Percentiles rank a stretch among this genome's conserved stretches.
Conservation (phyloP, 225 moss, liverwort and hornwort species). For the Rhytidiadelphus loreus region DNA sequence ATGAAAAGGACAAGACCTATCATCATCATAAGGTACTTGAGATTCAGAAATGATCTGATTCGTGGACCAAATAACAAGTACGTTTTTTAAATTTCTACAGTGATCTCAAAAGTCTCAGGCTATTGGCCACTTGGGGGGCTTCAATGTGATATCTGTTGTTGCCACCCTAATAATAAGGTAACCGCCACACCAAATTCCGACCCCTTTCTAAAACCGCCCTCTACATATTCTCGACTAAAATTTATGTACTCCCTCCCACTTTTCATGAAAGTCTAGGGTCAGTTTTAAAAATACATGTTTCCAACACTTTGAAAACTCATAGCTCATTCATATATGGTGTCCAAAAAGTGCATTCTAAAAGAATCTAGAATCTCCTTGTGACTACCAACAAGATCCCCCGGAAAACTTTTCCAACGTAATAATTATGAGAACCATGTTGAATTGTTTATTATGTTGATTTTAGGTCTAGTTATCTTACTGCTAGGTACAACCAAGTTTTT, state of each 20-base stretch:
- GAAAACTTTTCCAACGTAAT: not conserved
- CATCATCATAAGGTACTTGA: not conserved
- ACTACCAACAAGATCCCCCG: accelerated
- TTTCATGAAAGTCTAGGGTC: not conserved
- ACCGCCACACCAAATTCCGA: not conserved
- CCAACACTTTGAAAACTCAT: not conserved
- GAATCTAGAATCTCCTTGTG: not conserved
- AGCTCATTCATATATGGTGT: not conserved
- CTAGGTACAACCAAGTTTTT: not conserved
- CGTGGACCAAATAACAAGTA: not conserved
- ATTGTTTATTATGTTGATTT: not conserved
- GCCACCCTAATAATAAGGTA: not conserved
- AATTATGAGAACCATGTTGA: not conserved
- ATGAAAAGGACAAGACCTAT: not conserved
- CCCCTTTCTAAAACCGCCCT: accelerated
- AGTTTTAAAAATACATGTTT: not conserved
- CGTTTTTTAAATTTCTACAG: not conserved
- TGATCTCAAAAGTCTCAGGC: not conserved
- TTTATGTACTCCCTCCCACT: not conserved
- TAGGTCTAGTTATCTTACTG: not conserved
- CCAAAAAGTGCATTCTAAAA: not conserved
- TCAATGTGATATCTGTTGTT: accelerated
- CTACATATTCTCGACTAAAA: too few relatives aligned
- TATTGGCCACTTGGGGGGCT: too few relatives aligned
- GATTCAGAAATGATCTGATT: not conserved